Evolutionary conservation across 164 flowering plant genomes (phyloP).

Genomic region (Malania oleifera): DNA sequence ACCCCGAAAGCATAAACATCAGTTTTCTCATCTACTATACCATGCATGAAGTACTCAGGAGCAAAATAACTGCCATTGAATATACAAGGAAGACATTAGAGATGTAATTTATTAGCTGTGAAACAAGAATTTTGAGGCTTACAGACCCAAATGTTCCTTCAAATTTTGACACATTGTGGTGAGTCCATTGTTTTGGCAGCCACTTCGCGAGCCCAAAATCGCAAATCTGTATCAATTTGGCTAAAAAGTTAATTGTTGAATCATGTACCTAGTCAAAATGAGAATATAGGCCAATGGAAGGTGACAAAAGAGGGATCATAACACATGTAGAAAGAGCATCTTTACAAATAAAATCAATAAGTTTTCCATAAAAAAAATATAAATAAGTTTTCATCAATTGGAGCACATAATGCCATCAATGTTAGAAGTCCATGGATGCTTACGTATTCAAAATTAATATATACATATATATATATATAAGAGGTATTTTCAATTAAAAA

Average conservation of each 20-base stretch:
- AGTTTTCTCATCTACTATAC: constrained; percentile 35
- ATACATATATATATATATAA: too few relatives aligned
- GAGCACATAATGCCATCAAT: too few relatives aligned
- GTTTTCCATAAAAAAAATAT: too few relatives aligned
- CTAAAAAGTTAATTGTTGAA: background rate
- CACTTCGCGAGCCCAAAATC: constrained; percentile 38
- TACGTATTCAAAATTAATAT: too few relatives aligned
- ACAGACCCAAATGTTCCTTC: constrained; percentile 37
- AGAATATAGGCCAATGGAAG: background rate
- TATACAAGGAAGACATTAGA: background rate
- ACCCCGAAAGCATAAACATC: constrained; percentile 34
- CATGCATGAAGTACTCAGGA: constrained; percentile 37
- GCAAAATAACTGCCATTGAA: constrained; percentile 30
- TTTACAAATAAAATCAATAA: too few relatives aligned
- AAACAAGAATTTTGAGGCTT: background rate
- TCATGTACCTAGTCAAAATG: background rate
- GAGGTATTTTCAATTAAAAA: too few relatives aligned
- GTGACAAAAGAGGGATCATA: too few relatives aligned
- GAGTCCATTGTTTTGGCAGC: constrained; percentile 33
- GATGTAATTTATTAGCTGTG: background rate
- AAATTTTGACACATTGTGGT: constrained; percentile 26
- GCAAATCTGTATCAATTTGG: constrained; percentile 23
- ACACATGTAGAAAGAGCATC: too few relatives aligned
- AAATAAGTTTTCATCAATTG: too few relatives aligned
- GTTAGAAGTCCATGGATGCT: too few relatives aligned